Base-by-base conservation (phyloP, 495 filamentous ascomycete species). In the Aspergillus saccharolyticus region DNA sequence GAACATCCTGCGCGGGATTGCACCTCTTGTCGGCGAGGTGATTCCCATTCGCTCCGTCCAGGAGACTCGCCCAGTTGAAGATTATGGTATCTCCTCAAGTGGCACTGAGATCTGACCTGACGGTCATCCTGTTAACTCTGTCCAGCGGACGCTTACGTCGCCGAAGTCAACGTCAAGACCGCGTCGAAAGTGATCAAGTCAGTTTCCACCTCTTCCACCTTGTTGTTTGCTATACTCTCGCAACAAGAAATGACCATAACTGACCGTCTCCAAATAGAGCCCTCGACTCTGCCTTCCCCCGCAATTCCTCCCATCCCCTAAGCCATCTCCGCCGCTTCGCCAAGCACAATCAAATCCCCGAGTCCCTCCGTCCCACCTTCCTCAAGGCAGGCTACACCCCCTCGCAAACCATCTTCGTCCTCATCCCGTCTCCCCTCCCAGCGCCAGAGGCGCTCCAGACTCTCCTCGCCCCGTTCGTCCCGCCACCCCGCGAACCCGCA, bases 271-370 rank as follows among this genome's bases (percentile, higher is more conserved):
- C 47, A 15, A 39, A 39, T 12, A 80, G 77, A 63, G 69, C 62
- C 28, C 66, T 81, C 28, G 76, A 81, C 54, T 46, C 64, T 15
- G 61, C 70, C 50, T 74, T 85, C 46, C 82, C 81, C 30, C 79
- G 80, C 63, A 74, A 83, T 62, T 70, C 77, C n/a, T 75, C 77
- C 62, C 78, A 81, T 53, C 81, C 86, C 58, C 74, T 91, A 30
- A 80, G 82, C 65, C 94, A 98, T 69, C 81, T 97, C 18, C 85
- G 90, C 45, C 84, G 91, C 51, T 89, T 94, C 56, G 85, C 85
- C 45, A 93, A 90, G 67, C 81, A 77, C 24, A 78, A 79, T 42
- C 85, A 84, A 60, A 76, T 97, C 5, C 89, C 91, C 1, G 44
- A 65, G 5, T 62, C 71, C 18, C 62, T 87, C 6, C 67, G 61